These are phyloP conservation scores for Pleurotus salmoneostramineus DNA, from an alignment of 768 basidiomycete species.

Conservation along the genomic window DNA sequence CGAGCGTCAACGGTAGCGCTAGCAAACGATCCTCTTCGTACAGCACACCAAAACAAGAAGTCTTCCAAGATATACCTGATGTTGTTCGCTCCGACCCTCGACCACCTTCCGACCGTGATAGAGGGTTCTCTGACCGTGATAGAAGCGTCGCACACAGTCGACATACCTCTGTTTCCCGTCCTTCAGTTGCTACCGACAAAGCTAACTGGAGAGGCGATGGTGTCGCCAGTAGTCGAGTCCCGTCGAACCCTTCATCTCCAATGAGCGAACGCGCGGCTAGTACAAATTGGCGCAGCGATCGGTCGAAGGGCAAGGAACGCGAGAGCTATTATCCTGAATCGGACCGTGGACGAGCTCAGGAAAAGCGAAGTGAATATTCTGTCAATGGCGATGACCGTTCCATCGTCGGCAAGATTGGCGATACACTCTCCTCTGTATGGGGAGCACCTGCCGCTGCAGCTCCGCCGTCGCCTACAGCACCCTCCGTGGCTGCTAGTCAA, in stretches of 20 bases:
- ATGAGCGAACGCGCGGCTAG: constrained; percentile 13
- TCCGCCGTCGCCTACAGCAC: not conserved
- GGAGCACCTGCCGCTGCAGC: constrained; percentile 22
- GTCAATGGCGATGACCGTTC: constrained; percentile 23
- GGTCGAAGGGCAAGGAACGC: constrained; percentile 22
- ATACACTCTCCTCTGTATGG: constrained; percentile 46
- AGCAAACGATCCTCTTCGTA: constrained; percentile 21
- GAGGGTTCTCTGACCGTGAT: not conserved
- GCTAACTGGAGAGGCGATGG: not conserved
- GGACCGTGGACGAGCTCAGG: constrained; percentile 18
- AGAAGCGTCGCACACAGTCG: constrained; percentile 1
- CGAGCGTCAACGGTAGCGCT: constrained; percentile 10
- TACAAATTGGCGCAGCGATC: constrained; percentile 13
- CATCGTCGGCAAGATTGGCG: constrained; percentile 32
- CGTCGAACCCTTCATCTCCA: constrained; percentile 12
- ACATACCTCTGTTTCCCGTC: constrained; percentile 2
- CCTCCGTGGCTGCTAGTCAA: not conserved
- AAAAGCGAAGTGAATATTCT: constrained; percentile 19
- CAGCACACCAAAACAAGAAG: constrained; percentile 10
- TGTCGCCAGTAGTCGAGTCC: constrained; percentile 6
- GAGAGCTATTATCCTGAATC: constrained; percentile 14
- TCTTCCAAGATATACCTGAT: constrained; percentile 1
- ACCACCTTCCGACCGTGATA: constrained; percentile 10
- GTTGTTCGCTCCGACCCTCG: constrained; percentile 6
- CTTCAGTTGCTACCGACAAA: not conserved